Conservation (phyloP, 2,329 filamentous ascomycete genomes). For the Aurifilum marmelostoma region DNA sequence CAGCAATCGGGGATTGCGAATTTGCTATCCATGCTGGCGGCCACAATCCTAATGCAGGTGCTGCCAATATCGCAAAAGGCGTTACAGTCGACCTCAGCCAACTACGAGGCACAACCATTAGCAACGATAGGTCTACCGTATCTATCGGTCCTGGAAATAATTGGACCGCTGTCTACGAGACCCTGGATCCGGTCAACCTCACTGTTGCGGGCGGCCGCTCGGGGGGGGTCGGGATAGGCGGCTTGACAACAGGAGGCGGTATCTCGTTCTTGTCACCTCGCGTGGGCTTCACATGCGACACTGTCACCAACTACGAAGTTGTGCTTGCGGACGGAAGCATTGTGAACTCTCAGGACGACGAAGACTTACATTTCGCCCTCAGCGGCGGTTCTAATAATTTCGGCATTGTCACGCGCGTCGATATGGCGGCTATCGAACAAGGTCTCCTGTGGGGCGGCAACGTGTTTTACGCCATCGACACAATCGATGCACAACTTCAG, state of each 20-base stretch:
- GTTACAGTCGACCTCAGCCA: background rate
- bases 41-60: background rate
- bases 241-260: slow-evolving; percentile 20
- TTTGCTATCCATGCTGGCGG: slow-evolving; percentile 3
- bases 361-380: background rate
- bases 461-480: slow-evolving; percentile 29
- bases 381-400: slow-evolving; percentile 10
- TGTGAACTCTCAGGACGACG: background rate
- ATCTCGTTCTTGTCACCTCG: slow-evolving; percentile 21
- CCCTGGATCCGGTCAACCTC: background rate
- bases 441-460: slow-evolving; percentile 39
- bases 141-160: background rate
- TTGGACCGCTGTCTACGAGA: background rate
- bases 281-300: slow-evolving; percentile 22
- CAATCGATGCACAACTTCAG: background rate
- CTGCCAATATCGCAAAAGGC: slow-evolving; percentile 4
- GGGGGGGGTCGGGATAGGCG: slow-evolving; percentile 19
- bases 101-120: background rate
- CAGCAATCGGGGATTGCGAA: background rate
- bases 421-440: slow-evolving; percentile 26
- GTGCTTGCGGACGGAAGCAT: slow-evolving; percentile 13
- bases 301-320: slow-evolving; percentile 17
- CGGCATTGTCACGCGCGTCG: slow-evolving; percentile 13
- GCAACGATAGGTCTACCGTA: slow-evolving; percentile 5
- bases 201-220: slow-evolving; percentile 18